phyloP scores from a whole-genome alignment of 805 yeast species.

The Suhomyces vadensis region DNA sequence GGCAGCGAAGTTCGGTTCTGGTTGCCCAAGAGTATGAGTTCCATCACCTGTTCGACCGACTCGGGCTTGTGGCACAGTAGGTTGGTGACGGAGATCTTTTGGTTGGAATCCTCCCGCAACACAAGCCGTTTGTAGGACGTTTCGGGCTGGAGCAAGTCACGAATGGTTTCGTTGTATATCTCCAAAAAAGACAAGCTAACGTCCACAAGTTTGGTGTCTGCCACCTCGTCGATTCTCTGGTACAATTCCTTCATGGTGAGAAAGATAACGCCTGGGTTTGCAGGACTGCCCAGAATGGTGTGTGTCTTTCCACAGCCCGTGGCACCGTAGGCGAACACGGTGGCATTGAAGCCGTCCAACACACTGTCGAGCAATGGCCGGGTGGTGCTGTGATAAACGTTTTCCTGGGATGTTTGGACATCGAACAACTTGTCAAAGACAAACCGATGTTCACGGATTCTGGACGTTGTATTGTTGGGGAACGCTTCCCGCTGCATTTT shows the following conservation, averaged over 20 bases:
- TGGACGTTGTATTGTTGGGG: constrained; percentile 40
- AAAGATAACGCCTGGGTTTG: constrained; percentile 77
- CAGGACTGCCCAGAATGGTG: constrained; percentile 76
- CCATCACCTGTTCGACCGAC: constrained; percentile 74
- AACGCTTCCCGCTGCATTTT: constrained; percentile 48
- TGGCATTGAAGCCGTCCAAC: constrained; percentile 83
- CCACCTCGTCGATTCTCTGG: constrained; percentile 53
- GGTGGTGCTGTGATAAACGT: constrained; percentile 67
- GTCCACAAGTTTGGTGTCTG: constrained; percentile 58
- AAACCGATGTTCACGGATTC: constrained; percentile 73
- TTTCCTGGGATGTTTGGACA: constrained; percentile 60
- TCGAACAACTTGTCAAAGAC: constrained; percentile 82
- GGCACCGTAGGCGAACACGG: constrained; percentile 95
- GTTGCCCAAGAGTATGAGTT: constrained; percentile 71
- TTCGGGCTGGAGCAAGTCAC: constrained; percentile 71
- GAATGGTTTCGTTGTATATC: constrained; percentile 86
- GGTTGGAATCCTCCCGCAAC: constrained; percentile 70
- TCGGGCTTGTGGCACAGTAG: constrained; percentile 62
- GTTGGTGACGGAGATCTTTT: constrained; percentile 69
- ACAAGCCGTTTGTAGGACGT: constrained; percentile 47
- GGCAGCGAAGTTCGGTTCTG: constrained; percentile 78
- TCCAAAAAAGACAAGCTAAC: constrained; percentile 75
- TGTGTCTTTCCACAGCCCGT: constrained; percentile 98
- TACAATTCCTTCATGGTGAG: constrained; percentile 77
- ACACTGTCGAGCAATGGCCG: constrained; percentile 71